A percentile compares a stretch with the other conserved stretches of the same genome.
These are phyloP conservation scores for cucumber (Cucumis sativus) DNA, from an alignment of 306 rosid genomes.

Conservation along the genomic window DNA sequence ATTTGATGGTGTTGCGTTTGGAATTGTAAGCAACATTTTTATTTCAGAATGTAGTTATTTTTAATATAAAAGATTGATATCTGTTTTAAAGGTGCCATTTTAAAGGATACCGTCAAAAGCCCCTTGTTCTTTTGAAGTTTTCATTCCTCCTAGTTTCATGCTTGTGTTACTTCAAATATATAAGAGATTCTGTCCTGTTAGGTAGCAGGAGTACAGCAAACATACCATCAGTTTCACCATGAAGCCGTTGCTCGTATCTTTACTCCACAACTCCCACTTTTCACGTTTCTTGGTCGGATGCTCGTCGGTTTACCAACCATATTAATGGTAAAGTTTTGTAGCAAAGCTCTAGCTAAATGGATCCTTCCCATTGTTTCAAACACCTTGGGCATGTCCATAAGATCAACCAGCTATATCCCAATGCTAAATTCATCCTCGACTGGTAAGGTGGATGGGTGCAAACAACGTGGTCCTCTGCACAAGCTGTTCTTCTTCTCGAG, in stretches of 20 bases:
- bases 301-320: conserved; percentile 76
- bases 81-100: neutral
- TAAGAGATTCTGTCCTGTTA: conserved; percentile 14
- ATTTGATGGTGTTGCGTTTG: conserved; percentile 83
- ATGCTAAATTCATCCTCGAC: conserved; percentile 24
- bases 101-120: neutral
- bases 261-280: conserved; percentile 35
- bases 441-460: conserved; percentile 29
- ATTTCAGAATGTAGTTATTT: neutral
- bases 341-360: conserved; percentile 91
- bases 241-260: conserved; percentile 49
- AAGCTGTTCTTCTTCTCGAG: conserved; percentile 31
- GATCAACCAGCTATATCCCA: conserved; percentile 66
- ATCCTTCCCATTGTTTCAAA: conserved; percentile 62
- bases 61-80: neutral
- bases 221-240: conserved; percentile 89
- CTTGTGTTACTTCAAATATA: neutral
- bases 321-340: conserved; percentile 70
- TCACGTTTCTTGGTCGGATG: conserved; percentile 57
- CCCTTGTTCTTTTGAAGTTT: neutral
- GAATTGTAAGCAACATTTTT: conserved; percentile 63
- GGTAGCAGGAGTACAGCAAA: conserved; percentile 90
- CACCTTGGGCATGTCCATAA: conserved; percentile 71
- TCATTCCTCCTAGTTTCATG: neutral
- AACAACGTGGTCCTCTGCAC: conserved; percentile 36